Evolutionary conservation across 306 rosid genomes (phyloP), one percentile per base, ranked within the genome.

Genomic region (Cajanus cajan): DNA sequence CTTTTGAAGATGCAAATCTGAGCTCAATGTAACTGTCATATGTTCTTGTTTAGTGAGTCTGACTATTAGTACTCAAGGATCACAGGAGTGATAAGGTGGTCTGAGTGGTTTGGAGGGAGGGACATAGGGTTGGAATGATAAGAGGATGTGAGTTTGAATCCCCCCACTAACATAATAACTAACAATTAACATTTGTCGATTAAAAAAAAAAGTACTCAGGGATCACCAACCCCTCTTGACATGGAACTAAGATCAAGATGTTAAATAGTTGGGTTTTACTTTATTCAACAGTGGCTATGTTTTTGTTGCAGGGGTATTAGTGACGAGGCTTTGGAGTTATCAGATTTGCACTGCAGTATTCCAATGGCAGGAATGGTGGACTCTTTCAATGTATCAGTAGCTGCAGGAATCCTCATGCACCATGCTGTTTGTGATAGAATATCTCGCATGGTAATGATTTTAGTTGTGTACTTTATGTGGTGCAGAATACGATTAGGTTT

Each of bases 321-420:
- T 78, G 90, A 91, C 5, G 97, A 91, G 83, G 98, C 98, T 47
- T 73, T 92, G 89, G 92, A 82, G 68, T 83, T 92, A 85, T 95
- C 98, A 28, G 98, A 92, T 79, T 61, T 95, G 74, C 91, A 85
- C 80, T 95, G 98, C 85, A 86, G 91, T 82, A 90, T 92, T 79
- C 96, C 98, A 4, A 91, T 95, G 98, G 90, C 90, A 0, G 98
- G 98, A 59, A 95, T 92, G 98, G 98, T 92, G 61, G 97, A 92
- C 80, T 95, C 98, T 76, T 92, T 91, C 86, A 92, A 95, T 82
- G 97, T 92, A 78, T 92, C 98, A 31, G 98, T 95, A 82, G 98
- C 98, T 58, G 98, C 98, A 6, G 97, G 98, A 82, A 86, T 95
- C 83, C 89, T 92, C 78, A 91, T 92, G 98, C 98, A 95, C 87